phyloP scores from a whole-genome alignment of 768 basidiomycete species.

The Tricholoma matsutake region DNA sequence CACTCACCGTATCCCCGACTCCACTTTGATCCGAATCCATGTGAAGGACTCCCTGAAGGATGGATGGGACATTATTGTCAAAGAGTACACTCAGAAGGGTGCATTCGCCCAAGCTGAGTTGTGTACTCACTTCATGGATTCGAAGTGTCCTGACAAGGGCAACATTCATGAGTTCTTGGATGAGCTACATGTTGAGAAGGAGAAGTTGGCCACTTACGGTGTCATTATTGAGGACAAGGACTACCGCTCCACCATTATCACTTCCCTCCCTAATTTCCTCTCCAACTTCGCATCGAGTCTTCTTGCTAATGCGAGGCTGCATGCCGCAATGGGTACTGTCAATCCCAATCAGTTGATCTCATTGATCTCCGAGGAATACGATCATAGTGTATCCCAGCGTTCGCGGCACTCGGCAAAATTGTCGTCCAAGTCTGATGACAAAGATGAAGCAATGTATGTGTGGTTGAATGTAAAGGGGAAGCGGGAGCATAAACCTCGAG shows the following conservation, averaged over 20 bases:
- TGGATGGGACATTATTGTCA: neutral
- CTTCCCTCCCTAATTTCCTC: too few relatives aligned
- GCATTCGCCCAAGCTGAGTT: too few relatives aligned
- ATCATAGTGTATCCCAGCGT: neutral
- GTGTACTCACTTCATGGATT: too few relatives aligned
- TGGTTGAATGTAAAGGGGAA: constrained; percentile 5
- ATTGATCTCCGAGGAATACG: too few relatives aligned
- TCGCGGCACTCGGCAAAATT: neutral
- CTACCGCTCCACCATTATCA: neutral
- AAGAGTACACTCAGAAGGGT: neutral
- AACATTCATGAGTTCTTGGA: too few relatives aligned
- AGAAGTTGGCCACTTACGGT: neutral
- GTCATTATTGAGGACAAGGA: neutral
- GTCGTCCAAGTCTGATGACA: constrained; percentile 14
- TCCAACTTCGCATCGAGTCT: too few relatives aligned
- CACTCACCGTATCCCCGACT: neutral
- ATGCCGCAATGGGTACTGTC: too few relatives aligned
- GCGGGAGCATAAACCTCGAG: constrained; percentile 7
- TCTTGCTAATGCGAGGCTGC: too few relatives aligned
- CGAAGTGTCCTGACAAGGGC: too few relatives aligned
- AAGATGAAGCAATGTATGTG: constrained; percentile 18
- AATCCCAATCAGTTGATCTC: too few relatives aligned
- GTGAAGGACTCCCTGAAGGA: neutral
- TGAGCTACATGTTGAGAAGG: too few relatives aligned
- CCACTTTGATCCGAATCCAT: neutral